These are phyloP conservation scores for Fusarium nanum DNA, from an alignment of 2,329 filamentous ascomycete species.

Conservation along the genomic window DNA sequence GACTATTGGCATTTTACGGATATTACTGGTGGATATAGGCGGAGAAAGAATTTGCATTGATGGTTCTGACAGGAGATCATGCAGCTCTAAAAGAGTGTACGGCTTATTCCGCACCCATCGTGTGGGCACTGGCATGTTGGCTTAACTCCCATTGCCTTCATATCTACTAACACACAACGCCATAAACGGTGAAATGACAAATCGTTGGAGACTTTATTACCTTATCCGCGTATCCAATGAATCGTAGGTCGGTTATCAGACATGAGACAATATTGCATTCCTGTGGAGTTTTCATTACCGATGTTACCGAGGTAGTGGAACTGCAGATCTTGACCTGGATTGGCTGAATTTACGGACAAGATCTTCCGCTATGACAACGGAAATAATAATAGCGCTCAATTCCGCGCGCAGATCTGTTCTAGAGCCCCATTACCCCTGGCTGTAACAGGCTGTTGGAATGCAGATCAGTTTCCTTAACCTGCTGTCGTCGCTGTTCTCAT, in stretches of 20 bases:
- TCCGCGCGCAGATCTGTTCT: not conserved
- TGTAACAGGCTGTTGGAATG: not conserved
- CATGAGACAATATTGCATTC: not conserved
- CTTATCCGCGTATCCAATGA: not conserved
- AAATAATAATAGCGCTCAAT: not conserved
- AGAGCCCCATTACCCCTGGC: not conserved
- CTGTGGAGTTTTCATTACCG: not conserved
- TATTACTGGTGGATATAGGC: not conserved
- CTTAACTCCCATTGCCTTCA: not conserved
- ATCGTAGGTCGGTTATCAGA: not conserved
- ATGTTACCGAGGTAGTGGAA: not conserved
- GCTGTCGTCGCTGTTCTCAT: not conserved
- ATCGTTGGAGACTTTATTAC: not conserved
- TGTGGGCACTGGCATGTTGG: not conserved
- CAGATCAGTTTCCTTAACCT: not conserved
- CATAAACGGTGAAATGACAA: not conserved
- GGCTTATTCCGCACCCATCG: not conserved
- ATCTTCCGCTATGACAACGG: not conserved
- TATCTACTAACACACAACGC: not conserved
- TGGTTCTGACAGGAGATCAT: not conserved
- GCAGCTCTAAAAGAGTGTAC: not conserved
- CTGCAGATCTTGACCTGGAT: not conserved
- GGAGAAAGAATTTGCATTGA: not conserved
- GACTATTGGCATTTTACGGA: not conserved
- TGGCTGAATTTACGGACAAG: not conserved